Conservation (phyloP, 768 basidiomycete genomes). For the Filobasidium wieringae region DNA sequence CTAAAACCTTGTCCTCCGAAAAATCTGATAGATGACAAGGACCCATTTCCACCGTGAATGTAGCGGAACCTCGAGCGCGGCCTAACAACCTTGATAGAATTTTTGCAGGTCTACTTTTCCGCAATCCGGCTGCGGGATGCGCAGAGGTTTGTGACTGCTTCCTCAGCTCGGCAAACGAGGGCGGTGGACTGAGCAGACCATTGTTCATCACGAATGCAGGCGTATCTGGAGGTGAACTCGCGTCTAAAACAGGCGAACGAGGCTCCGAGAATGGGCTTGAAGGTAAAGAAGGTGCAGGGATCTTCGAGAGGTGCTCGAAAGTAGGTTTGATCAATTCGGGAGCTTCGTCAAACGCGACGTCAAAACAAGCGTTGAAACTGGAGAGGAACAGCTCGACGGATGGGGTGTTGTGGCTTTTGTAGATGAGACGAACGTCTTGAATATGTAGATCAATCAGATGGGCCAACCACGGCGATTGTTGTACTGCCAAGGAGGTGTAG, state of each 20-base stretch:
- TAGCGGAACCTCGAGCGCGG: background rate
- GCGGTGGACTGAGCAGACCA: background rate
- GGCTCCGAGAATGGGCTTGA: no score
- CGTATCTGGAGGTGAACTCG: background rate
- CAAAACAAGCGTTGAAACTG: conserved; percentile 6
- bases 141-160: background rate
- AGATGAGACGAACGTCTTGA: conserved; percentile 1
- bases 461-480: conserved; percentile 22
- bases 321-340: background rate
- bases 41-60: background rate
- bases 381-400: conserved; percentile 13
- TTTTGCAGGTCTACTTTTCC: background rate
- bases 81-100: background rate
- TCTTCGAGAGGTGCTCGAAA: background rate
- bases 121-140: background rate
- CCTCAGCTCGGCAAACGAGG: background rate
- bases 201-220: background rate
- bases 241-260: background rate
- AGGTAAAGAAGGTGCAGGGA: background rate
- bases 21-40: background rate
- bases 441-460: conserved; percentile 19
- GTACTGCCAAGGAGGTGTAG: conserved; percentile 17
- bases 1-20: background rate
- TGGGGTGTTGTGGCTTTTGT: conserved; percentile 12
- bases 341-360: conserved; percentile 16